A percentile compares a stretch with the other conserved stretches of the same genome.
Evolutionary conservation across 2,329 filamentous ascomycete species (phyloP).

Genomic region (Aspergillus vadensis): DNA sequence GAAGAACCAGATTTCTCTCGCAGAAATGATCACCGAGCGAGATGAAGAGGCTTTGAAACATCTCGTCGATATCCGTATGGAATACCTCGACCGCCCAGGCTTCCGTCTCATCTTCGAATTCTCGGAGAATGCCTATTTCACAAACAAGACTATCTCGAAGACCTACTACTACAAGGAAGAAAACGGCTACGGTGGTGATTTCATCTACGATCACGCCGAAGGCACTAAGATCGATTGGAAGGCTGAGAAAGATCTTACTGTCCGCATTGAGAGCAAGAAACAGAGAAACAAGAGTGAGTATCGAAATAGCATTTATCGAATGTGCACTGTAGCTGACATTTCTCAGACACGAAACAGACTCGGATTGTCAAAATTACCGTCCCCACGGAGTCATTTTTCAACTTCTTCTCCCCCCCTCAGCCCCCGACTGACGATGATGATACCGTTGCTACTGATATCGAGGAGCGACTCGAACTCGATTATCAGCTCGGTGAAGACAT

Average conservation of each 20-base stretch:
- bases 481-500: constrained; percentile 99
- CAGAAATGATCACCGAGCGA: constrained; percentile 97
- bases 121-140: constrained; percentile 91
- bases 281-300: constrained; percentile 96
- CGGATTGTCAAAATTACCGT: constrained; percentile 99
- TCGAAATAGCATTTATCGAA: not conserved
- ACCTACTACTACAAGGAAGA: constrained; percentile 99
- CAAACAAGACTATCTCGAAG: constrained; percentile 95
- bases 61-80: constrained; percentile 93
- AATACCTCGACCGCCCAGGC: constrained; percentile 96
- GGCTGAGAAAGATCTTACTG: constrained; percentile 85
- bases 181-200: constrained; percentile 97
- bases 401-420: constrained; percentile 97
- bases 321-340: constrained; percentile 14
- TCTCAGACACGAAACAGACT: constrained; percentile 93
- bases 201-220: constrained; percentile 99
- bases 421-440: constrained; percentile 70
- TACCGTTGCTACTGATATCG: constrained; percentile 83
- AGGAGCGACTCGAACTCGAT: constrained; percentile 96
- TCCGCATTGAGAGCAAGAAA: constrained; percentile 98
- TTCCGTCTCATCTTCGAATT: constrained; percentile 99
- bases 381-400: constrained; percentile 97
- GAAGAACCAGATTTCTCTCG: constrained; percentile 98
- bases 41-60: constrained; percentile 92
- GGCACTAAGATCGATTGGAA: constrained; percentile 99